Conservation (phyloP, 139 green algal genomes). For the Auxenochlorella pyrenoidosa region DNA sequence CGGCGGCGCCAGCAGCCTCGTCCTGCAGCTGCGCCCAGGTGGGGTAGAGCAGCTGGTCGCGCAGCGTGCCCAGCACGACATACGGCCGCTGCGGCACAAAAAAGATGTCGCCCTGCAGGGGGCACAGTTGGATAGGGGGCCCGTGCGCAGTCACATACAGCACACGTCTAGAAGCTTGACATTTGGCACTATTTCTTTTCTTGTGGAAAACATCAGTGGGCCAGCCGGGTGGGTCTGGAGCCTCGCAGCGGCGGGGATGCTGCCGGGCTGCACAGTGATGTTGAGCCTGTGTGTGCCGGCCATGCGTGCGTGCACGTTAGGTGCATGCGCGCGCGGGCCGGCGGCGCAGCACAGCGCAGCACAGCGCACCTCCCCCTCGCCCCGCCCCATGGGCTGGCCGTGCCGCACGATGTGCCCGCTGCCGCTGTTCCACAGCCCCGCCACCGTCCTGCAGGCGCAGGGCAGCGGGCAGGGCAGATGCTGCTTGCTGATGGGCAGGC, state of each 20-base stretch:
- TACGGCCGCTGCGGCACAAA: constrained; percentile 97
- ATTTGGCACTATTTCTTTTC: too few species aligned
- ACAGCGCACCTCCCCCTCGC: constrained; percentile 19
- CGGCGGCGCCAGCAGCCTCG: neutral
- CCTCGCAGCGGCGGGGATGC: too few species aligned
- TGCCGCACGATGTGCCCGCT: constrained; percentile 65
- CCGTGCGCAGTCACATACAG: neutral
- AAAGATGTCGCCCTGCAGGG: constrained; percentile 30
- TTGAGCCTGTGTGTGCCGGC: too few species aligned
- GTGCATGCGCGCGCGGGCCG: too few species aligned
- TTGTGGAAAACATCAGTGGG: too few species aligned
- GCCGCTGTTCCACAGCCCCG: constrained; percentile 90
- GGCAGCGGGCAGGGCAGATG: neutral
- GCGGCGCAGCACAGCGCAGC: too few species aligned
- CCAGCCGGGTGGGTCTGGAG: too few species aligned
- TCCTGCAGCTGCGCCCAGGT: constrained; percentile 55
- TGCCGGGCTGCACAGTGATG: too few species aligned
- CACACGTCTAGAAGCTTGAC: too few species aligned
- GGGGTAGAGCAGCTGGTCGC: constrained; percentile 93
- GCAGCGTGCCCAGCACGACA: constrained; percentile 93
- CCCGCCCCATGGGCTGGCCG: constrained; percentile 50
- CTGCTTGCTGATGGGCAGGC: too few species aligned
- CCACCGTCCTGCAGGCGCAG: constrained; percentile 64
- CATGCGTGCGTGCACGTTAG: too few species aligned
- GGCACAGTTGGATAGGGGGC: too few species aligned